Percentiles rank a stretch among this genome's conserved stretches.
Evolutionary conservation across 768 basidiomycete genomes (phyloP).

Genomic region (Lepiota venenata): DNA sequence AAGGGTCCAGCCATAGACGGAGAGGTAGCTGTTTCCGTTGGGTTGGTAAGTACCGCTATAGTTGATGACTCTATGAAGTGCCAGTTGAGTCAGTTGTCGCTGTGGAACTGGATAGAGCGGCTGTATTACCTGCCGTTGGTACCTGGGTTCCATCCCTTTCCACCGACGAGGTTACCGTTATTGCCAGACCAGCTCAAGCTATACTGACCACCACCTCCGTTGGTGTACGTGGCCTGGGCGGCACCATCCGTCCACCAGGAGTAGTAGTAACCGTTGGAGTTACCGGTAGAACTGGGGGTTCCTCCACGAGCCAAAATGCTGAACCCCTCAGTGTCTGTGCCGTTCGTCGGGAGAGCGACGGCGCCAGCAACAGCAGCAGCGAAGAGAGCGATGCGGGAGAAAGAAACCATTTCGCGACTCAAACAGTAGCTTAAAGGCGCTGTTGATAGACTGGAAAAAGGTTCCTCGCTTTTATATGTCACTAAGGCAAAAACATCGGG

Average conservation of each 20-base stretch:
- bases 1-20: slow-evolving; percentile 46
- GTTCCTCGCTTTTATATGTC: too few relatives aligned
- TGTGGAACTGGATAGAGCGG: background rate
- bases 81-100: background rate
- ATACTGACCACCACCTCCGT: slow-evolving; percentile 29
- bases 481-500: too few relatives aligned
- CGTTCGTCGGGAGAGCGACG: slow-evolving; percentile 17
- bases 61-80: slow-evolving; percentile 26
- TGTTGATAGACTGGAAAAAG: too few relatives aligned
- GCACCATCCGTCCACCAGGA: slow-evolving; percentile 32
- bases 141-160: slow-evolving; percentile 37
- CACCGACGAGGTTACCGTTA: slow-evolving; percentile 34
- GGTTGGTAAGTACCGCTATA: slow-evolving; percentile 34
- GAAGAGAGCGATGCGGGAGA: slow-evolving; percentile 13
- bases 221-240: slow-evolving; percentile 26
- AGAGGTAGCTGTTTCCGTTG: slow-evolving; percentile 39
- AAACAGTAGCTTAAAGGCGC: too few relatives aligned
- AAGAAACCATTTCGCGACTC: slow-evolving; percentile 3
- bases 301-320: slow-evolving; percentile 16
- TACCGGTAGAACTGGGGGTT: slow-evolving; percentile 26
- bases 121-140: slow-evolving; percentile 18
- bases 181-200: slow-evolving; percentile 27
- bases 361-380: slow-evolving; percentile 17
- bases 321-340: slow-evolving; percentile 16
- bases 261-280: slow-evolving; percentile 33